These are phyloP conservation scores for Cladophialophora exuberans DNA, from an alignment of 2,329 filamentous ascomycete species.

Conservation along the genomic window DNA sequence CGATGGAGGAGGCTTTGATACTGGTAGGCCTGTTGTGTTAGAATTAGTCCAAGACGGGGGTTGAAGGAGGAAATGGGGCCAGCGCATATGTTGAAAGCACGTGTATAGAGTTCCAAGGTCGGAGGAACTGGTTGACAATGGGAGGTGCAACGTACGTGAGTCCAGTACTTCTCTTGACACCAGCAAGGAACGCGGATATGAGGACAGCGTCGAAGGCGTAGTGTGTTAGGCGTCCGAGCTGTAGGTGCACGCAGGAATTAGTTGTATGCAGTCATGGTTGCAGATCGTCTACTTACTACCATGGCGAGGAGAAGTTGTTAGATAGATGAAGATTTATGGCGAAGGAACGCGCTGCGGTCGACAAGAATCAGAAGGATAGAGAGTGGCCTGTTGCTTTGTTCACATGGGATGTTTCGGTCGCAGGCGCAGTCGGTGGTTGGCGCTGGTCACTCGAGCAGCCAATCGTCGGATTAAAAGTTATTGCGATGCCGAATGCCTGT, in stretches of 20 bases:
- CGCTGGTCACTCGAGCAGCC: neutral
- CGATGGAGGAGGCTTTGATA: conserved; percentile 82
- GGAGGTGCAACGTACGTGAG: conserved; percentile 81
- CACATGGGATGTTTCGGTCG: conserved; percentile 12
- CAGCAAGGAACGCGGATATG: conserved; percentile 91
- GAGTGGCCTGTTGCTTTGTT: conserved; percentile 15
- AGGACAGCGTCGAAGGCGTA: conserved; percentile 96
- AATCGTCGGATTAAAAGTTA: conserved; percentile 10
- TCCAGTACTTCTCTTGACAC: conserved; percentile 95
- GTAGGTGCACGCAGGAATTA: too few species aligned
- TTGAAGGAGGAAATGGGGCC: neutral
- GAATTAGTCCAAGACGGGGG: conserved; percentile 49
- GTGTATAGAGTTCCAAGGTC: conserved; percentile 14
- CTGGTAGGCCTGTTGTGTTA: conserved; percentile 55
- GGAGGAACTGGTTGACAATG: conserved; percentile 37
- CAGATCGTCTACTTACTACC: conserved; percentile 54
- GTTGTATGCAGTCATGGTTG: conserved; percentile 63
- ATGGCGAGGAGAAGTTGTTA: conserved; percentile 36
- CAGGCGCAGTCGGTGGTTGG: neutral
- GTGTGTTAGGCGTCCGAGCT: conserved; percentile 92
- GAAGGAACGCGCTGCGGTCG: neutral
- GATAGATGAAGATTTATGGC: neutral
- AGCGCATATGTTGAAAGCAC: neutral
- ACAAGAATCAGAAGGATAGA: neutral
- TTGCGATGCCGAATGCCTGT: conserved; percentile 3